A percentile compares a stretch with the other conserved stretches of the same genome.
phyloP scores from a whole-genome alignment of 352 stramenopile species.

The Thalassiosira mediterranea region DNA sequence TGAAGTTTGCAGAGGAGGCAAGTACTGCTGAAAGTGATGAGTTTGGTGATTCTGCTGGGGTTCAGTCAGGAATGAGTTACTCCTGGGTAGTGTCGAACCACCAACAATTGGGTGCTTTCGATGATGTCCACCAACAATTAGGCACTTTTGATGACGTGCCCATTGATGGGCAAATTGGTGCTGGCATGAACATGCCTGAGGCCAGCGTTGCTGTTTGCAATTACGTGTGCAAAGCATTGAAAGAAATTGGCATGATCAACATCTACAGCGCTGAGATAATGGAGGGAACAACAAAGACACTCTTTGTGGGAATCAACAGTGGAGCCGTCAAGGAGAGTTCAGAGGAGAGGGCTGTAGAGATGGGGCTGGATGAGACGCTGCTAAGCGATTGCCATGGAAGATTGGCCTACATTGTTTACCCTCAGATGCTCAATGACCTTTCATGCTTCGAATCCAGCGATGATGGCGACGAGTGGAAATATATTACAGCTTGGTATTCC shows the following conservation, averaged over 20 bases:
- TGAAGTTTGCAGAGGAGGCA: conserved; percentile 10
- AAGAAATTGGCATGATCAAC: conserved; percentile 27
- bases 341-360: conserved; percentile 5
- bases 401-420: not conserved
- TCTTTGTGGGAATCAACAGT: conserved; percentile 43
- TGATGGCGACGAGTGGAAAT: not conserved
- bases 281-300: conserved; percentile 5
- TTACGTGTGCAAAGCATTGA: conserved; percentile 41
- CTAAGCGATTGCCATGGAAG: not conserved
- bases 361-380: not conserved
- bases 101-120: conserved; percentile 26
- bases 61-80: conserved; percentile 40
- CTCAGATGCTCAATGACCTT: not conserved
- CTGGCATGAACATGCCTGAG: conserved; percentile 18
- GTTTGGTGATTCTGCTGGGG: not conserved
- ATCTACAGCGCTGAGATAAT: conserved; percentile 43
- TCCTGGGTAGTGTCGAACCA: conserved; percentile 51
- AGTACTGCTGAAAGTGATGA: not conserved
- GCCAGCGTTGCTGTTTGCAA: conserved; percentile 42
- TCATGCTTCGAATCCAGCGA: not conserved
- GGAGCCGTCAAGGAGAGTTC: conserved; percentile 7
- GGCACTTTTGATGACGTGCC: conserved; percentile 23
- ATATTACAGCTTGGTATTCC: conserved; percentile 38
- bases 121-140: conserved; percentile 25
- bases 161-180: not conserved